phyloP scores from a whole-genome alignment of 305 asterid genomes.

The Fraxinus nigra region DNA sequence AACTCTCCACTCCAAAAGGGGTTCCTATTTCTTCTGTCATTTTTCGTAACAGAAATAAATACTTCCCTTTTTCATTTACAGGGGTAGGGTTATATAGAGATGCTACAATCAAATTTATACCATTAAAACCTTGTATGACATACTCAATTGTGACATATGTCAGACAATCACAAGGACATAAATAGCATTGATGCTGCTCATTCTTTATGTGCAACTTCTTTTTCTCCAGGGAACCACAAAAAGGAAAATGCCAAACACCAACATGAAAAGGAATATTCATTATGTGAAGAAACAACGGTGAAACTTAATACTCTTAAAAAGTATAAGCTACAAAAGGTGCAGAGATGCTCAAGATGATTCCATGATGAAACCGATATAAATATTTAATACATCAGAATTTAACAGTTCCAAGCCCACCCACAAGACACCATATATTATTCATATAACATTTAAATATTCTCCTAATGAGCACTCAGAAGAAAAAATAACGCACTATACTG shows the following conservation, averaged over 20 bases:
- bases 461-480: constrained; percentile 28
- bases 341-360: constrained; percentile 19
- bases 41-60: neutral
- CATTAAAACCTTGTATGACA: constrained; percentile 3
- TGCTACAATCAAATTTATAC: constrained; percentile 5
- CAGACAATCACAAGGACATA: constrained; percentile 17
- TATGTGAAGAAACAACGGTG: constrained; percentile 49
- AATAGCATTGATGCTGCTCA: constrained; percentile 25
- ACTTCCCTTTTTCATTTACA: constrained; percentile 2
- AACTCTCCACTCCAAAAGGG: neutral
- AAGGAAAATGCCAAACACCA: constrained; percentile 28
- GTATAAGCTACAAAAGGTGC: constrained; percentile 8
- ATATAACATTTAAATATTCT: constrained; percentile 28
- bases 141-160: constrained; percentile 8
- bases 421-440: constrained; percentile 1
- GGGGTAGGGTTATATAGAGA: neutral
- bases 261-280: constrained; percentile 42
- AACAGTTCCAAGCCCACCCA: constrained; percentile 23
- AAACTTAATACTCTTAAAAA: constrained; percentile 18
- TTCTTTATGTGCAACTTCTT: constrained; percentile 25
- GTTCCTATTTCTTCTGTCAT: neutral
- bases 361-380: constrained; percentile 17
- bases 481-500: constrained; percentile 20
- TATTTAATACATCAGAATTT: constrained; percentile 30
- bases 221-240: constrained; percentile 29